phyloP scores from a whole-genome alignment of 495 filamentous ascomycete species.

The Aspergillus homomorphus region DNA sequence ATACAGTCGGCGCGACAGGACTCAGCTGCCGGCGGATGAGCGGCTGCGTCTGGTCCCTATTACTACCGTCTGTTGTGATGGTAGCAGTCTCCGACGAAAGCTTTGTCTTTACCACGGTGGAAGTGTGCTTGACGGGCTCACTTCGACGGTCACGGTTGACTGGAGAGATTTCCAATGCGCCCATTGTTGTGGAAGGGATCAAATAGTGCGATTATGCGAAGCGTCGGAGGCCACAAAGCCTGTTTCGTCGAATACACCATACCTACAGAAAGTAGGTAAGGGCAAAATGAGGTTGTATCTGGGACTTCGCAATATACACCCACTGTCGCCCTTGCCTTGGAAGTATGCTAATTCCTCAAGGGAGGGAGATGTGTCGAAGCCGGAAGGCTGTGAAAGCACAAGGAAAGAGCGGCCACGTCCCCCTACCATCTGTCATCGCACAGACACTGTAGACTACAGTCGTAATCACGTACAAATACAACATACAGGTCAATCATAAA shows the following conservation, averaged over 20 bases:
- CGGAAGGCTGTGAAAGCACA: background rate
- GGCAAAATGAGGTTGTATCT: background rate
- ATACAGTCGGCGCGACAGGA: background rate
- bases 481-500: background rate
- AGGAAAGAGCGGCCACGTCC: background rate
- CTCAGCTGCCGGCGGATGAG: background rate
- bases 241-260: background rate
- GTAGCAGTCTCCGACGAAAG: background rate
- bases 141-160: background rate
- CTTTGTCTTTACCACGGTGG: background rate
- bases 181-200: background rate
- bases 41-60: background rate
- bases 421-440: background rate
- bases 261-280: background rate
- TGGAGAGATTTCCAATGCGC: background rate
- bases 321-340: too few relatives aligned
- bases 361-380: too few relatives aligned
- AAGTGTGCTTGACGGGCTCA: background rate
- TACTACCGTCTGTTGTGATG: background rate
- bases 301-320: too few relatives aligned
- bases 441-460: background rate
- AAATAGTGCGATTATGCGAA: too few relatives aligned
- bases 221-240: too few relatives aligned
- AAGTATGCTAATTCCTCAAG: too few relatives aligned
- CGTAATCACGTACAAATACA: slow-evolving; percentile 5